Percentiles rank a stretch among this genome's conserved stretches.
Conservation (phyloP, 495 filamentous ascomycete species). For the Neurospora sp. region DNA sequence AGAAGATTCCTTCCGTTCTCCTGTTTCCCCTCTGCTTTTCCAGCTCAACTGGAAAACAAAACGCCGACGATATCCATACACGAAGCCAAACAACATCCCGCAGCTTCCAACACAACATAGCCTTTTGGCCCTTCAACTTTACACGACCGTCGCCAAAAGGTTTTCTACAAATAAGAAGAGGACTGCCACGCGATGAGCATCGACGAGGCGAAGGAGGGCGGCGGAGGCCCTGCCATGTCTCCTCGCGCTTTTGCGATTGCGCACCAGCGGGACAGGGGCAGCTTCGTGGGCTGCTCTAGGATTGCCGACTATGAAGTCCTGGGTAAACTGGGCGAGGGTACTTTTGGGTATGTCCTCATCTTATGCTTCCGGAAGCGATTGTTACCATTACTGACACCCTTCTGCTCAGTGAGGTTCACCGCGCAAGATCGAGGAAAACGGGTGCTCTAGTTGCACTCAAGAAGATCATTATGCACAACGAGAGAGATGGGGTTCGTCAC, state of each 20-base stretch:
- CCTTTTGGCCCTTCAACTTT: not conserved
- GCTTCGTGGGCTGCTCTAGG: conserved; percentile 75
- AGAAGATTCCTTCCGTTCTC: not conserved
- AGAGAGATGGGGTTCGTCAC: conserved; percentile 63
- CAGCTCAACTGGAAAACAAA: not conserved
- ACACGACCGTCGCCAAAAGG: not conserved
- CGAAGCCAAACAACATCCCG: not conserved
- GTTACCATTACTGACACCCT: conserved; percentile 7
- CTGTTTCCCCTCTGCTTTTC: not conserved
- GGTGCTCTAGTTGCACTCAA: conserved; percentile 76
- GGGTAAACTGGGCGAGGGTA: conserved; percentile 92
- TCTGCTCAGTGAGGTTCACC: conserved; percentile 72
- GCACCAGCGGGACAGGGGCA: conserved; percentile 34
- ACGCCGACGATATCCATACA: not conserved
- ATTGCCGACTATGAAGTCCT: conserved; percentile 83
- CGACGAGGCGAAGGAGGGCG: conserved; percentile 6
- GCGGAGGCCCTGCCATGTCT: conserved; percentile 15
- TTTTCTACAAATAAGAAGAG: not conserved
- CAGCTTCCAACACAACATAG: not conserved
- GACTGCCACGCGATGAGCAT: conserved; percentile 16
- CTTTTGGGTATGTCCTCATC: conserved; percentile 64
- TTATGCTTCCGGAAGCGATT: not conserved
- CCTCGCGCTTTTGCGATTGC: conserved; percentile 35
- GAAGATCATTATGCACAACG: conserved; percentile 86
- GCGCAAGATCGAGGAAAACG: conserved; percentile 66